These are phyloP conservation scores for Sugiyamaella xylanicola DNA, from an alignment of 1,139 yeast species.

Conservation along the genomic window DNA sequence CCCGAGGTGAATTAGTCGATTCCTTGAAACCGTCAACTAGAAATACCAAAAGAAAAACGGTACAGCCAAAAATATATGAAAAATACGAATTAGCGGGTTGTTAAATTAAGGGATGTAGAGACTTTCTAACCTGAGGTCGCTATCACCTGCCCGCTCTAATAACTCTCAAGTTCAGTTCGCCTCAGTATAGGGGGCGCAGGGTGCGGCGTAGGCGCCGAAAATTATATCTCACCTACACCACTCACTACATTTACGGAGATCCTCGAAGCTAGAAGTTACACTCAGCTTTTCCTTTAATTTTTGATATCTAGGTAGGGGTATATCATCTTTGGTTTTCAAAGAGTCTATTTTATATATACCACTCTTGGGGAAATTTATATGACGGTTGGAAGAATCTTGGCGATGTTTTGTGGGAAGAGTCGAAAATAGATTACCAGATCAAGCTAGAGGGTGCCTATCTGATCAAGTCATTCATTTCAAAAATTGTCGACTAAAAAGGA, in stretches of 20 bases:
- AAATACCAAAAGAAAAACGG: no score
- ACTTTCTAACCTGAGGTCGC: no score
- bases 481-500: background rate
- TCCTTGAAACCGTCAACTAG: no score
- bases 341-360: no score
- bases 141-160: background rate
- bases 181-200: background rate
- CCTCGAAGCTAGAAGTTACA: background rate
- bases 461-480: background rate
- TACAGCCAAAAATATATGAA: no score
- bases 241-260: background rate
- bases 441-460: background rate
- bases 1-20: no score
- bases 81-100: background rate
- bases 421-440: background rate
- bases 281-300: no score
- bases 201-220: background rate
- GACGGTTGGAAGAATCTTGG: background rate
- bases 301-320: no score
- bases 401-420: background rate
- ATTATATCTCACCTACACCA: background rate
- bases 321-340: background rate
- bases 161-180: background rate
- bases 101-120: no score
- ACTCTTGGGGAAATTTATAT: no score